Base-by-base conservation (phyloP, 352 stramenopile species). In the Thraustochytrium sp. region DNA sequence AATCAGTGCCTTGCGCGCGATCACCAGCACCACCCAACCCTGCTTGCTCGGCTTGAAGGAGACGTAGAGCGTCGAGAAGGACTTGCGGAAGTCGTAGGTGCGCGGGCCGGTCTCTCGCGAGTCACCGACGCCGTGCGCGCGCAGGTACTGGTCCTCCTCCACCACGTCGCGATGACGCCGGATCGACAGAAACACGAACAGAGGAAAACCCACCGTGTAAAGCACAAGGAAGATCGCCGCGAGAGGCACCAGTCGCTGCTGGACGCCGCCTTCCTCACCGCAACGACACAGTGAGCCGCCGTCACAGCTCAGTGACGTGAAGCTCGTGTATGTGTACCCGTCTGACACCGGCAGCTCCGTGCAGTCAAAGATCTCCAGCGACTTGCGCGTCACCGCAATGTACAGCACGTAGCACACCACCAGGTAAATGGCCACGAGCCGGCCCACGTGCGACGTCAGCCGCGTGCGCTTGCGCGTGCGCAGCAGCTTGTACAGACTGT, bases 21-120 rank as follows among this genome's bases (percentile, higher is more conserved):
- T 91, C 86, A 94, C 93, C 11, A 92, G 85, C 16, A 93, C 85
- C 87, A 94, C 92, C 91, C 91, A 94, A 85, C 89, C 92, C 87
- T 38, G 18, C 0, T 31, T 29, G 23, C 46, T 51, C 21, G 92
- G 92, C 86, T 93, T 94, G 86, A 94, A 95, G 64, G 93, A 91
- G 61, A 93, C 94, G 89, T 95, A 95, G 9, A 95, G 85, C 76
- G 92, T 92, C 42, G 89, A 87, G 76, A 91, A 94, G 55, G 90
- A 91, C 76, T 92, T 92, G 54, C 89, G 89, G 55, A 82, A 65
- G n/a, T 74, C 48, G 36, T 82, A 84, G 18, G 38, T 38, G 53
- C 61, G 53, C 26, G 73, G 82, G 31, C 84, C 80, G 16, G 84
- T 86, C 23, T 62, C 62, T 16, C 74, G 73, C 31, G 61, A 82